Evolutionary conservation across 345 rosid genomes (phyloP), one percentile per base, ranked within the genome.

Genomic region (Populus nigra): DNA sequence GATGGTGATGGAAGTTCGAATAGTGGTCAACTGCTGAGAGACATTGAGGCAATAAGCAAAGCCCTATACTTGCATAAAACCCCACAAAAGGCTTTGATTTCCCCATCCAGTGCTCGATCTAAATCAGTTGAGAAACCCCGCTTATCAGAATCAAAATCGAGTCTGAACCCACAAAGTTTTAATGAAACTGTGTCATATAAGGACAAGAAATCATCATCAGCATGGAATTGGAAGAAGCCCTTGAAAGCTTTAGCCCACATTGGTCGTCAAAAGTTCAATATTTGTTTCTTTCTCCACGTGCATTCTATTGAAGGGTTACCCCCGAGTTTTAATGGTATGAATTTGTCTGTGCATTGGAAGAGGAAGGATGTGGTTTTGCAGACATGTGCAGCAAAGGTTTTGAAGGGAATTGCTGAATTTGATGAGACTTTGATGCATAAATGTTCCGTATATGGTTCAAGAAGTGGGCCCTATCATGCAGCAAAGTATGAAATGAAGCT

Each of bases 201-300:
- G 85, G 84, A 79, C 69, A 88, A 86, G 88, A 92, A 85, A 86
- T 75, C 87, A 0, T 84, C 81, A 2, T 86, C 86, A 4, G 20
- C 76, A 6, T 88, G 96, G 94, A 89, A 83, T 68, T 94, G 96
- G 96, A 94, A 91, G 93, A 94, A 88, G 39, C 90, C 97, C 17
- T 79, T 91, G 69, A 91, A 90, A 82, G 93, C 92, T n/a, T 83
- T 94, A 77, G 81, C 90, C 59, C 91, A 90, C 84, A 83, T 90
- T 53, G 72, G 91, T 76, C 79, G 76, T 71, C 88, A 86, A 49
- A 85, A 85, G 81, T 90, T 89, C 76, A 84, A 87, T 78, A 77
- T 92, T 75, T 90, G 85, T 81, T 94, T 92, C 85, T 87, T 78
- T 78, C 86, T 92, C 80, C 93, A 91, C 61, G 94, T 88, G 79